Base-by-base conservation (phyloP, 148 eudicot genomes). In the Diospyros lotus region DNA sequence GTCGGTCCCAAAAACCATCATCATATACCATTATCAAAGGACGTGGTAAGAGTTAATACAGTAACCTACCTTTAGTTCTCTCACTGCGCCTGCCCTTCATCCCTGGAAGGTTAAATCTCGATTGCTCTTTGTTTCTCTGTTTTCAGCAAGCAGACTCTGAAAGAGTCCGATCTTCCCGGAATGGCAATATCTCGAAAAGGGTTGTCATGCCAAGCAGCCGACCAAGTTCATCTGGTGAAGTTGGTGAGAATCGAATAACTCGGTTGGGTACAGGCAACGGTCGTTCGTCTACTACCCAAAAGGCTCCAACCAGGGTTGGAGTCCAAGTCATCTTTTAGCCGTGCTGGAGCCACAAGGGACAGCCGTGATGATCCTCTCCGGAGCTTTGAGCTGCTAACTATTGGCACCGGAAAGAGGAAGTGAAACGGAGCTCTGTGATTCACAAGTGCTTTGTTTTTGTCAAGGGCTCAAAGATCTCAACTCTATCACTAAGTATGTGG, bases 321-420 rank as follows among this genome's bases (percentile, higher is more conserved):
- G 82, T 79, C 97, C 44, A 95, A 90, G 74, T 80, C 97, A 13
- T 89, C 92, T 74, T 89, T 89, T 55, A 80, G 89, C 13, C 96
- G 97, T 69, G 87, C 83, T 75, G 80, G 89, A 60, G 81, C 80
- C 43, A 44, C 86, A 42, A 90, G 90, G 84, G 83, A 89, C n/a
- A 87, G 80, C 60, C 92, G 89, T 76, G 94, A 89, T 70, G 97
- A 92, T 72, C 69, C 96, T 64, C 85, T 92, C 15, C 82, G 97
- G 72, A 95, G 98, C 91, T 92, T 95, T 64, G 98, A 95, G 82
- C 86, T 95, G 76, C 85, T 95, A 42, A 85, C 94, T 1, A 92
- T 95, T 82, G 98, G 96, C 59, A 13, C 90, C 1, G 98, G 94
- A 28, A 89, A 89, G 82, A 89, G 90, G 84, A 94, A 89, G 81